Percentiles rank a stretch among this genome's conserved stretches.
Evolutionary conservation across 2,329 filamentous ascomycete genomes (phyloP).

Genomic region (Colletotrichum lentis): DNA sequence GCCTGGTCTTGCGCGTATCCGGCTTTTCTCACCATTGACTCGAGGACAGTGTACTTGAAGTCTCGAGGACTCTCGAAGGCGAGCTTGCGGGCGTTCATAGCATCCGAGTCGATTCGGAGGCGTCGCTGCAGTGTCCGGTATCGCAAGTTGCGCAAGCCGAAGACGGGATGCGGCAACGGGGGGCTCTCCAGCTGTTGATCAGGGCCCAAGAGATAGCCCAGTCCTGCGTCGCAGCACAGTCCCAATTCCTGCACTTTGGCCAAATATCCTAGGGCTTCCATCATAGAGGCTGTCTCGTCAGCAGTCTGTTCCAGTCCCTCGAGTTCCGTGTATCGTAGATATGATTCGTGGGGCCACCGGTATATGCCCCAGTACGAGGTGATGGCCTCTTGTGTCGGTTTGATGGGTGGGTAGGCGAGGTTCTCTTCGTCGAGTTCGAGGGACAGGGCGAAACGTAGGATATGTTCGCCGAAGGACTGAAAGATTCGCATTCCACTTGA

Average conservation of each 20-base stretch:
- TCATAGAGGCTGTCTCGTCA: constrained; percentile 70
- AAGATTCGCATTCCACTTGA: constrained; percentile 68
- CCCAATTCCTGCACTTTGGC: constrained; percentile 68
- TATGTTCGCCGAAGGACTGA: constrained; percentile 66
- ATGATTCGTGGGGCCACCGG: constrained; percentile 68
- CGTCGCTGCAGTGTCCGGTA: constrained; percentile 35
- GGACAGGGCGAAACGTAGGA: constrained; percentile 71
- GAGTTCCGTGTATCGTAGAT: constrained; percentile 66
- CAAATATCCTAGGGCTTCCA: constrained; percentile 65
- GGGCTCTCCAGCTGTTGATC: constrained; percentile 61
- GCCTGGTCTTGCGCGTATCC: constrained; percentile 46
- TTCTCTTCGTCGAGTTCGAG: constrained; percentile 70
- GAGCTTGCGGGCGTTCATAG: constrained; percentile 40
- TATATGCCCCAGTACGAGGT: constrained; percentile 71
- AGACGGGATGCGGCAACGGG: constrained; percentile 49
- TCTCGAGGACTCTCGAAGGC: constrained; percentile 42
- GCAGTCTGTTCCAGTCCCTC: constrained; percentile 69
- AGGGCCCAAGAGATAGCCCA: constrained; percentile 72
- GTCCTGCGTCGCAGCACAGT: constrained; percentile 71
- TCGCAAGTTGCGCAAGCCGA: constrained; percentile 40
- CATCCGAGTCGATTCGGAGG: constrained; percentile 9
- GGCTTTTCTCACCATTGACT: constrained; percentile 50
- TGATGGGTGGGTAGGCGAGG: constrained; percentile 61
- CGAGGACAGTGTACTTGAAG: constrained; percentile 46
- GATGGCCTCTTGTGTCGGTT: constrained; percentile 62